phyloP scores from a whole-genome alignment of 2,329 filamentous ascomycete genomes.

The Venturia nashicola region DNA sequence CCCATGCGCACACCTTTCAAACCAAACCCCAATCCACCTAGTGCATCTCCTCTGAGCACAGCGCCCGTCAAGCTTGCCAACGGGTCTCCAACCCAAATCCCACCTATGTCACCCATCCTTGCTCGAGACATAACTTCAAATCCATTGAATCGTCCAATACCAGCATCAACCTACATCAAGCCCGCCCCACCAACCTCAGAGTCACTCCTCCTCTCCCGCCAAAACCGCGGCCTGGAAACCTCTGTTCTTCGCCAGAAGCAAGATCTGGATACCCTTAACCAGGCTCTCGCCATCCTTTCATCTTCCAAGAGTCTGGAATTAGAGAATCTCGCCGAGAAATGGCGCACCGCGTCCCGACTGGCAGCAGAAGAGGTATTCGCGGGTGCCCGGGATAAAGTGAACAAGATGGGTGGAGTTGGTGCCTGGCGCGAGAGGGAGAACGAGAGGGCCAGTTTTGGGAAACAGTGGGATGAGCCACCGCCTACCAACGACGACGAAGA shows the following conservation, averaged over 20 bases:
- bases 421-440: slow-evolving; percentile 10
- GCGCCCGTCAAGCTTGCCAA: not conserved
- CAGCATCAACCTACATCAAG: not conserved
- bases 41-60: not conserved
- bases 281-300: not conserved
- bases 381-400: slow-evolving; percentile 8
- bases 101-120: not conserved
- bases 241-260: slow-evolving; percentile 12
- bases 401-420: slow-evolving; percentile 11
- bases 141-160: not conserved
- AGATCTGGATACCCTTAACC: slow-evolving; percentile 12
- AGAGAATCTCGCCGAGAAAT: slow-evolving; percentile 10
- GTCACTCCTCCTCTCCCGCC: not conserved
- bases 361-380: slow-evolving; percentile 12
- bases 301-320: slow-evolving; percentile 5
- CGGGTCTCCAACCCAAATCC: not conserved
- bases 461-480: slow-evolving; percentile 3
- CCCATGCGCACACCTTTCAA: slow-evolving; percentile 42
- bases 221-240: slow-evolving; percentile 5
- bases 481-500: slow-evolving; percentile 19
- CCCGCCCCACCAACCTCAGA: not conserved
- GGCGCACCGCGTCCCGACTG: slow-evolving; percentile 6
- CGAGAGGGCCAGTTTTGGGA: slow-evolving; percentile 6
- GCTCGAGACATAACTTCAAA: not conserved
- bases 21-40: slow-evolving; percentile 8